Evolutionary conservation across 192 early-diverging fungal species (phyloP).

Genomic region (Kickxella alabastrina): DNA sequence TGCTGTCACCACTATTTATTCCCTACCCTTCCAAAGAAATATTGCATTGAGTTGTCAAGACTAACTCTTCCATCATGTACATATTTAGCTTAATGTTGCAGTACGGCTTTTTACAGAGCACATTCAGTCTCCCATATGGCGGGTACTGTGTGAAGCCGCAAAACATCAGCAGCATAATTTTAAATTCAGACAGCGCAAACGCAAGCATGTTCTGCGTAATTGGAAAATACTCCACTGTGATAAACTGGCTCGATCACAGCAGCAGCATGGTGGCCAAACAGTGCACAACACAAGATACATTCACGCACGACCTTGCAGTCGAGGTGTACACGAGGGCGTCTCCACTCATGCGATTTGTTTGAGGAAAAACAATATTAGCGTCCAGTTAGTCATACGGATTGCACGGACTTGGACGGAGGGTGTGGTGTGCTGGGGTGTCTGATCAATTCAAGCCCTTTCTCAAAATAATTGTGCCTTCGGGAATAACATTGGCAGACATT

Average conservation of each 20-base stretch:
- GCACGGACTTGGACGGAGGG: conserved; percentile 27
- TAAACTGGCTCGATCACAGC: conserved; percentile 24
- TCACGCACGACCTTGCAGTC: conserved; percentile 33
- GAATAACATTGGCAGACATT: conserved; percentile 23
- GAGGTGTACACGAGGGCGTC: conserved; percentile 39
- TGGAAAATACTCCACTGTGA: conserved; percentile 25
- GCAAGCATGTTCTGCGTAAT: conserved; percentile 39
- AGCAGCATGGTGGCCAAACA: conserved; percentile 13
- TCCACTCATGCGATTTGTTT: conserved; percentile 9
- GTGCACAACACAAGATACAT: conserved; percentile 22
- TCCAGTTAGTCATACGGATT: conserved; percentile 42
- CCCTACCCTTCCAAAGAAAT: too few species aligned
- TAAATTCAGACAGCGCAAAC: conserved; percentile 25
- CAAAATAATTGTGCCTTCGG: conserved; percentile 40
- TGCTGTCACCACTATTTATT: not conserved
- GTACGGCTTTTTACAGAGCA: conserved; percentile 48
- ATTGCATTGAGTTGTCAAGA: too few species aligned
- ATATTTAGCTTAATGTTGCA: not conserved
- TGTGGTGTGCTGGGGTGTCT: not conserved
- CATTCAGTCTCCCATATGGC: conserved; percentile 49
- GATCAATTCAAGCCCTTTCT: conserved; percentile 38
- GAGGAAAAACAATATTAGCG: conserved; percentile 15
- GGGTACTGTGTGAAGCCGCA: conserved; percentile 38
- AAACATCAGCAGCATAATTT: conserved; percentile 10
- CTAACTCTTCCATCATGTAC: too few species aligned